phyloP scores from a whole-genome alignment of 257 asterid genomes.

The Jacaranda mimosifolia region DNA sequence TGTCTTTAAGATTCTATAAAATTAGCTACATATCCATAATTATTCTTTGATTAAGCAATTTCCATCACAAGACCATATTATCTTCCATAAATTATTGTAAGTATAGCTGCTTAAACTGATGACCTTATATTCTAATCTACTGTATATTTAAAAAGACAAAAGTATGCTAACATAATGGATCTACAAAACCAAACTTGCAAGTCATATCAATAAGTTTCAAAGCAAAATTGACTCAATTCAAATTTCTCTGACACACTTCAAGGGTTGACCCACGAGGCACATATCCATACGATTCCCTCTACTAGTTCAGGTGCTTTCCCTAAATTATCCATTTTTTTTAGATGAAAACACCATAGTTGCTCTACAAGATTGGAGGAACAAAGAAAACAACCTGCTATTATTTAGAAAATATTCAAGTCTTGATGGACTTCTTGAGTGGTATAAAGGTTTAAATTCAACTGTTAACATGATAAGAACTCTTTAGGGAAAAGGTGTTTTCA shows the following conservation, averaged over 20 bases:
- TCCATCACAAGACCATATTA: not conserved
- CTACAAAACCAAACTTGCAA: not conserved
- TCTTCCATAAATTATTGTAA: not conserved
- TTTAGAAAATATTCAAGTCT: not conserved
- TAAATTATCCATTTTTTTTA: not conserved
- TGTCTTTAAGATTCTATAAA: not conserved
- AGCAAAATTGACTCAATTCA: not conserved
- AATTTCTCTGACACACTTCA: not conserved
- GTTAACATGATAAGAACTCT: not conserved
- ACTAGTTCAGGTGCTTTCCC: not conserved
- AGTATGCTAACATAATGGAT: not conserved
- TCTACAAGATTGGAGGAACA: not conserved
- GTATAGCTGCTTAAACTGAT: not conserved
- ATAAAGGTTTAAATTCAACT: not conserved
- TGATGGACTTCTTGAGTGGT: not conserved
- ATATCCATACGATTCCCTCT: not conserved
- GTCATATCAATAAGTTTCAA: not conserved
- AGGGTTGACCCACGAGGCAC: not conserved
- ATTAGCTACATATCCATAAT: not conserved
- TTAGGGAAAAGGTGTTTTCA: not conserved
- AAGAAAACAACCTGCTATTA: not conserved
- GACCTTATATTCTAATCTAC: not conserved
- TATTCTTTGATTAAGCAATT: not conserved
- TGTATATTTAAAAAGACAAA: not conserved
- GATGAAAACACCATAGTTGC: not conserved